phyloP scores from a whole-genome alignment of 1,284 basidiomycete genomes.

The Pisolithus thermaeus region DNA sequence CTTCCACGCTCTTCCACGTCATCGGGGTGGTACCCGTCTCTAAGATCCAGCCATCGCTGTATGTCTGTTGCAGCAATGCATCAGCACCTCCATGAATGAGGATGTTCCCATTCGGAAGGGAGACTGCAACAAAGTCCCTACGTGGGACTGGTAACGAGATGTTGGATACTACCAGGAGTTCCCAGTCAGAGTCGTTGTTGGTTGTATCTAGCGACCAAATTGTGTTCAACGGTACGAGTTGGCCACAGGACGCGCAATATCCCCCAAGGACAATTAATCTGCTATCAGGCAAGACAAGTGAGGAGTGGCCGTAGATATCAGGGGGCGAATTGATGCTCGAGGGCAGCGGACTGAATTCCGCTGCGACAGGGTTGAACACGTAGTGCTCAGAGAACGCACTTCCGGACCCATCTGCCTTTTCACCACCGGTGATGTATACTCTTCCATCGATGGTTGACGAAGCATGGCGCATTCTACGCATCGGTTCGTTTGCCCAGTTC shows the following conservation, averaged over 20 bases:
- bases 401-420: constrained; percentile 71
- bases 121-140: constrained; percentile 58
- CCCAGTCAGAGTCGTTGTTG: constrained; percentile 46
- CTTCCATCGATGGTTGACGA: constrained; percentile 42
- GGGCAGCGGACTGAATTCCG: constrained; percentile 53
- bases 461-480: constrained; percentile 69
- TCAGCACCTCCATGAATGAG: constrained; percentile 79
- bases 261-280: constrained; percentile 78
- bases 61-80: constrained; percentile 46
- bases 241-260: constrained; percentile 43
- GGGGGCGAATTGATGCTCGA: constrained; percentile 49
- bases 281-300: constrained; percentile 61
- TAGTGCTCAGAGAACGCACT: constrained; percentile 59
- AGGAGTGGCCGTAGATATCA: constrained; percentile 66
- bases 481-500: constrained; percentile 63
- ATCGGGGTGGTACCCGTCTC: constrained; percentile 52
- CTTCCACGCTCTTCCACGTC: constrained; percentile 49
- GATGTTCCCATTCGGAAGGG: constrained; percentile 50
- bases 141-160: constrained; percentile 51
- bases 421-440: constrained; percentile 64
- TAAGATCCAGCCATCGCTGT: constrained; percentile 72
- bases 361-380: constrained; percentile 48
- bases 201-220: constrained; percentile 66
- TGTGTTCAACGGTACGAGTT: constrained; percentile 49
- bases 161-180: constrained; percentile 34